Evolutionary conservation across 805 yeast species (phyloP), one percentile per base, ranked within the genome.

Genomic region (Hanseniaspora thailandica): DNA sequence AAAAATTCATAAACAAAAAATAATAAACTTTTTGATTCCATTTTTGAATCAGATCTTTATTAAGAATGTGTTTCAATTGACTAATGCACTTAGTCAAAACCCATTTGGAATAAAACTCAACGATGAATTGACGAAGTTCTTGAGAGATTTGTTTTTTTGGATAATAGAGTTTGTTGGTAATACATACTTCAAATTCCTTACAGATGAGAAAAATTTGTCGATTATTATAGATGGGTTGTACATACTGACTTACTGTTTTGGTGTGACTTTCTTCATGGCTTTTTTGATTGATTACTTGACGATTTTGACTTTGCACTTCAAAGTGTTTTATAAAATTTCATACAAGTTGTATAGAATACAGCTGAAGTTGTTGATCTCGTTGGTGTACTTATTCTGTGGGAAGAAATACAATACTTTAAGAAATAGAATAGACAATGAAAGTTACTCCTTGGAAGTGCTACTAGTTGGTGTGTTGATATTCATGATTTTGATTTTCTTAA

Each of bases 71-170:
- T 67, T 72, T 19, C 56, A 62, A 2, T 63, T 81, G 36, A 78
- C 89, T 3, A 58, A 70, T 0, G 84, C 95, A 89, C 72, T 93
- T 35, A 86, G 88, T 71, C 76, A 80, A 56, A 84, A 89, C 61
- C 98, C 98, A 0, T 95, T 90, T 15, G 98, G 98, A 4, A 80
- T 93, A 60, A 93, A 93, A 62, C 75, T 93, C 50, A 93, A 93
- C 65, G 82, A 80, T 55, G 96, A 88, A 61, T 71, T 93, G 19
- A 86, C 96, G 0, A 74, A 71, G 15, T 94, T 93, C 61, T 74
- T 90, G 63, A 96, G 96, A 34, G 95, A 87, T 55, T 67, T 93
- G 46, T 83, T 86, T 59, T 63, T 84, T 9, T 90, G 97, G 96
- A 84, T 88, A 12, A 73, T 89, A 26, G 77, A 77, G 44, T 77